Evolutionary conservation across 2,329 filamentous ascomycete genomes (phyloP).

Genomic region (Akanthomyces uredinophilus): DNA sequence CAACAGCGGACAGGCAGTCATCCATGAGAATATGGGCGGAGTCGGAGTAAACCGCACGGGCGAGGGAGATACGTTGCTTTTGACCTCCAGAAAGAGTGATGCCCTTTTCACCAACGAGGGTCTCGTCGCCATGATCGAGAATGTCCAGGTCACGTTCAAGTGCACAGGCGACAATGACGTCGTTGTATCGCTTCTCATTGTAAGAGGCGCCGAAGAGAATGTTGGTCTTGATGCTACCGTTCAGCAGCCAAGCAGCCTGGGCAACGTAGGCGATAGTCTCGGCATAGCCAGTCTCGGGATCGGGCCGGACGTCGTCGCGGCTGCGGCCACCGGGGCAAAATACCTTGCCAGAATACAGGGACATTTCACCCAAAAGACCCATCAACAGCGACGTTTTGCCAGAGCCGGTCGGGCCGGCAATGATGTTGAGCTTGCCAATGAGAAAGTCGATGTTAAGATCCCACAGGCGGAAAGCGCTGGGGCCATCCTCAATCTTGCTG

Average conservation of each 20-base stretch:
- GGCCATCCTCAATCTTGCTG: conserved; percentile 55
- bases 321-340: conserved; percentile 80
- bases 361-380: conserved; percentile 97
- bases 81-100: conserved; percentile 95
- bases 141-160: conserved; percentile 89
- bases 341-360: conserved; percentile 70
- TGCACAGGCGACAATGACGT: conserved; percentile 87
- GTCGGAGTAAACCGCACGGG: conserved; percentile 94
- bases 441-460: conserved; percentile 78
- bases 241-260: conserved; percentile 94
- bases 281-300: conserved; percentile 79
- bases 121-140: conserved; percentile 86
- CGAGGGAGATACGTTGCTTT: conserved; percentile 94
- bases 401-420: conserved; percentile 87
- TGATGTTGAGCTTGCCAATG: conserved; percentile 83
- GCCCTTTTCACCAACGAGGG: conserved; percentile 92
- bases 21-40: conserved; percentile 87
- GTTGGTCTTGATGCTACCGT: conserved; percentile 92
- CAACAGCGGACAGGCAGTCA: conserved; percentile 92
- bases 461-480: conserved; percentile 75
- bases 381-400: conserved; percentile 95
- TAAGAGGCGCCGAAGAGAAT: conserved; percentile 83
- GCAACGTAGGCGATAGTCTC: conserved; percentile 96
- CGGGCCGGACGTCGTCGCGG: conserved; percentile 75
- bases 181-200: conserved; percentile 76